phyloP scores from a whole-genome alignment of 169 alveolate genomes.

The Prorocentrum cordatum region DNA sequence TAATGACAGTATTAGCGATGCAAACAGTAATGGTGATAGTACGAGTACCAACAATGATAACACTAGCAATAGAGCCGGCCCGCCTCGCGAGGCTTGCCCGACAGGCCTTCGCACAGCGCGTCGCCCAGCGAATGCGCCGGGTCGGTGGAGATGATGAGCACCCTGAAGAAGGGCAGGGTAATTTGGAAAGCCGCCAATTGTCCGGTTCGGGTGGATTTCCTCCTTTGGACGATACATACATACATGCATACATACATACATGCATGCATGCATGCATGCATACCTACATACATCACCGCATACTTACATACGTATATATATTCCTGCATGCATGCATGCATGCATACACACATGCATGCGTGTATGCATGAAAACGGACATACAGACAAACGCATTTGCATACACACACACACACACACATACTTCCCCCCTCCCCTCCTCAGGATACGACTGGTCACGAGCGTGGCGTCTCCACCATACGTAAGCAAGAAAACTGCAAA shows the following conservation, averaged over 20 bases:
- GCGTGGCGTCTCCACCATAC: too few species aligned
- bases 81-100: constrained; percentile 23
- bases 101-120: constrained; percentile 4
- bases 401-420: not conserved
- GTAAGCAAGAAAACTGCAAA: too few species aligned
- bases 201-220: too few species aligned
- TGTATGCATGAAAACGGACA: not conserved
- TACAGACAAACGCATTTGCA: not conserved
- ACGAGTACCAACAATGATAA: not conserved
- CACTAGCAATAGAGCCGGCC: not conserved
- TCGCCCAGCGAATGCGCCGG: constrained; percentile 58
- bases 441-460: too few species aligned
- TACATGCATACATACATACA: not conserved
- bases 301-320: not conserved
- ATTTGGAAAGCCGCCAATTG: too few species aligned
- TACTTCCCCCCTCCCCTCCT: too few species aligned
- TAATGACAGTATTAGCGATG: not conserved
- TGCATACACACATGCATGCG: not conserved
- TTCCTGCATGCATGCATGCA: not conserved
- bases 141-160: constrained; percentile 53
- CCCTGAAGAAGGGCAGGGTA: not conserved
- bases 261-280: too few species aligned
- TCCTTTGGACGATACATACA: too few species aligned
- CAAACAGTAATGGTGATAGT: too few species aligned
- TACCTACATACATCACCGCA: too few species aligned